A percentile compares a stretch with the other conserved stretches of the same genome.
phyloP scores from a whole-genome alignment of 225 moss, liverwort and hornwort species.

The Bryum argenteum region DNA sequence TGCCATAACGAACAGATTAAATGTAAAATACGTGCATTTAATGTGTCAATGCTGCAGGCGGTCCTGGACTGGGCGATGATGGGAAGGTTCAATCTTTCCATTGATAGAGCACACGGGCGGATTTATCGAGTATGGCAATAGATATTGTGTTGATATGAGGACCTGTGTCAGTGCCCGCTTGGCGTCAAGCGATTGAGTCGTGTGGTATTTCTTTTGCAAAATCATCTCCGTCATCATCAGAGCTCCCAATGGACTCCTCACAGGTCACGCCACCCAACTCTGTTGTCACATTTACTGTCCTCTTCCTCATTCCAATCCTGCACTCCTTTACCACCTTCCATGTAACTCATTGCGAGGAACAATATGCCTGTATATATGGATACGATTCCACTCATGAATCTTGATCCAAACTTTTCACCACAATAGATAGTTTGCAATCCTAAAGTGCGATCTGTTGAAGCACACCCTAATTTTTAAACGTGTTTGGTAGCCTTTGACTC shows the following conservation, averaged over 20 bases:
- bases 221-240: slow-evolving; percentile 27
- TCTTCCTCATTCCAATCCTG: neutral
- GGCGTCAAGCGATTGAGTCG: slow-evolving; percentile 3
- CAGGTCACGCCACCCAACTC: slow-evolving; percentile 11
- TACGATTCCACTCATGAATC: too few relatives aligned
- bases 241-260: neutral
- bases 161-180: neutral
- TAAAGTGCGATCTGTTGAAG: too few relatives aligned
- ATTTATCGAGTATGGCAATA: neutral
- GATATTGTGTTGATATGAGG: slow-evolving; percentile 10
- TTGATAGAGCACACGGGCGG: slow-evolving; percentile 2
- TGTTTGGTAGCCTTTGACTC: too few relatives aligned
- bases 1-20: neutral
- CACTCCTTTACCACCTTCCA: neutral
- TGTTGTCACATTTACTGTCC: neutral
- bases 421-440: too few relatives aligned
- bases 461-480: too few relatives aligned
- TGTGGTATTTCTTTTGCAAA: neutral
- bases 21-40: neutral
- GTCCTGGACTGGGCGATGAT: slow-evolving; percentile 7
- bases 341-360: too few relatives aligned
- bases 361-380: too few relatives aligned
- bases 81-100: neutral
- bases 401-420: too few relatives aligned
- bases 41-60: neutral